These are phyloP conservation scores for Aspergillus melleus DNA, from an alignment of 2,329 filamentous ascomycete genomes.

Conservation along the genomic window DNA sequence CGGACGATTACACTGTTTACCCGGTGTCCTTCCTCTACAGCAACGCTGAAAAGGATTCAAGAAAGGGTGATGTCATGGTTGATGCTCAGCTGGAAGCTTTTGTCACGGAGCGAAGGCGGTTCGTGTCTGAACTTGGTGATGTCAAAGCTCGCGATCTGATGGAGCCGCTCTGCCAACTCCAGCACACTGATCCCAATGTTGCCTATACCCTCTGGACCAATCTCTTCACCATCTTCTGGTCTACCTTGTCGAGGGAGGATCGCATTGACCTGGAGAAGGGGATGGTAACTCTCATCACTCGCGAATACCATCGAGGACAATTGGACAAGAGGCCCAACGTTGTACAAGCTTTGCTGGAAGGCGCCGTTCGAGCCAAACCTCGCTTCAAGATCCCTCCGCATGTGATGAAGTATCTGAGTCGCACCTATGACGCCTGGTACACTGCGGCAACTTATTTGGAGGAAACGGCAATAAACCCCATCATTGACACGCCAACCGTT, in stretches of 20 bases:
- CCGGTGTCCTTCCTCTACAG: slow-evolving; percentile 72
- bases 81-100: slow-evolving; percentile 82
- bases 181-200: slow-evolving; percentile 80
- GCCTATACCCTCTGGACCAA: slow-evolving; percentile 88
- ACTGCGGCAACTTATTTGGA: slow-evolving; percentile 89
- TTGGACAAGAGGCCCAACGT: slow-evolving; percentile 95
- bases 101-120: slow-evolving; percentile 76
- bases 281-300: slow-evolving; percentile 84
- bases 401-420: slow-evolving; percentile 90
- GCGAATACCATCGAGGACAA: slow-evolving; percentile 92
- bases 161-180: slow-evolving; percentile 85
- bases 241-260: slow-evolving; percentile 81
- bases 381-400: slow-evolving; percentile 92
- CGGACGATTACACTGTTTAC: slow-evolving; percentile 79
- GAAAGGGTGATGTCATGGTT: slow-evolving; percentile 65
- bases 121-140: slow-evolving; percentile 78
- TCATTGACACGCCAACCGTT: slow-evolving; percentile 78
- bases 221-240: slow-evolving; percentile 93
- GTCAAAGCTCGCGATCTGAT: slow-evolving; percentile 85
- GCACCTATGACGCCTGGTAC: slow-evolving; percentile 96
- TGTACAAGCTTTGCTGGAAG: slow-evolving; percentile 86
- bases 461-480: slow-evolving; percentile 78
- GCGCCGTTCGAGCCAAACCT: slow-evolving; percentile 78
- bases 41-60: slow-evolving; percentile 69
- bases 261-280: slow-evolving; percentile 86